These are phyloP conservation scores for Pelargonium cotyledonis DNA, from an alignment of 441 rosid species.

Conservation along the genomic window DNA sequence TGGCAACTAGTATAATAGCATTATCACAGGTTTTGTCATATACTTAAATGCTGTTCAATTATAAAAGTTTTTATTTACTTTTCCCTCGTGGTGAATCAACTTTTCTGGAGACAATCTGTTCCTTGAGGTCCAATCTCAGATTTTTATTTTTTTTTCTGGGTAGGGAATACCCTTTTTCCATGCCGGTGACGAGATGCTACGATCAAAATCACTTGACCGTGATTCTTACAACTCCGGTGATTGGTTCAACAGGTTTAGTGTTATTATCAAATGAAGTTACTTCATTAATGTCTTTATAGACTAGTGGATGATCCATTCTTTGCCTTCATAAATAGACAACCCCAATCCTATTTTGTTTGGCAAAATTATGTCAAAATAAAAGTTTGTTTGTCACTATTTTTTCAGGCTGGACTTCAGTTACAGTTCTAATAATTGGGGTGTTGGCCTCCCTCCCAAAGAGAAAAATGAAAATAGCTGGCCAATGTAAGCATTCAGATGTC, in stretches of 20 bases:
- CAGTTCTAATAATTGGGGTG: conserved; percentile 81
- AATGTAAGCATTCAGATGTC: conserved; percentile 44
- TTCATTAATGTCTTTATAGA: conserved; percentile 10
- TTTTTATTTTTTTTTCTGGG: background rate
- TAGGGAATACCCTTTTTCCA: conserved; percentile 98
- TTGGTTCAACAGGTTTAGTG: conserved; percentile 85
- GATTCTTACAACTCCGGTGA: conserved; percentile 99
- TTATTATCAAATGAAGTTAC: conserved; percentile 14
- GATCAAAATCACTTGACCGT: conserved; percentile 95
- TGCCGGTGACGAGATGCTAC: conserved; percentile 88
- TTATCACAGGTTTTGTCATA: conserved; percentile 56
- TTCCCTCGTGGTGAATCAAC: background rate
- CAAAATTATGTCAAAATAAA: conserved; percentile 15
- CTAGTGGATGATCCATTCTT: conserved; percentile 1
- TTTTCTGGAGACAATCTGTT: background rate
- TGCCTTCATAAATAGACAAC: background rate
- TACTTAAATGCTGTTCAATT: background rate
- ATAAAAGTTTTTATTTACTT: background rate
- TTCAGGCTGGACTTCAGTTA: conserved; percentile 84
- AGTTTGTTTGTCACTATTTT: conserved; percentile 21
- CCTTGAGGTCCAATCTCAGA: background rate
- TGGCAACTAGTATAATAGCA: conserved; percentile 77
- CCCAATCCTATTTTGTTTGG: conserved; percentile 10
- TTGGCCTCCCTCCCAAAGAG: conserved; percentile 87
- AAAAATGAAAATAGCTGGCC: conserved; percentile 86